phyloP scores from a whole-genome alignment of 176 grass and related monocot species.

The Carex parvula region DNA sequence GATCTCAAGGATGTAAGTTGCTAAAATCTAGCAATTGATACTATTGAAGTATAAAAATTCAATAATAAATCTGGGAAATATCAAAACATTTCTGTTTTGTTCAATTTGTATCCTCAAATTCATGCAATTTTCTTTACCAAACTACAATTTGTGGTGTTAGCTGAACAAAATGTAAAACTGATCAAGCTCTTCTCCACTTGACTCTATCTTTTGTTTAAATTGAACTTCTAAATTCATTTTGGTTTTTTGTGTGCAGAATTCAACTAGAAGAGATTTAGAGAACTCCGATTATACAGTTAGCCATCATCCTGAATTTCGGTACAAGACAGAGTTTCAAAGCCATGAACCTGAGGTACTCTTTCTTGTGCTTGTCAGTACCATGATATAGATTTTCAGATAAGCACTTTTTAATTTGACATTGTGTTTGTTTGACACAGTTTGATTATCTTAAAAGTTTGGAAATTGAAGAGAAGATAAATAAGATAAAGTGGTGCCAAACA shows the following conservation, averaged over 20 bases:
- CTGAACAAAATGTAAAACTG: not conserved
- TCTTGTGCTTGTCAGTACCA: constrained; percentile 11
- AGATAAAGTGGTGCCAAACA: constrained; percentile 91
- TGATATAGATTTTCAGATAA: not conserved
- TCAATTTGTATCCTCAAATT: not conserved
- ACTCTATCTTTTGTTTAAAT: not conserved
- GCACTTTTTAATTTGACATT: constrained; percentile 37
- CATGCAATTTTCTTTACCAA: not conserved
- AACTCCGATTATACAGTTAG: constrained; percentile 65
- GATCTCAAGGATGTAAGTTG: constrained; percentile 74
- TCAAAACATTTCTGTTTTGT: not conserved
- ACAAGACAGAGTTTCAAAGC: constrained; percentile 99
- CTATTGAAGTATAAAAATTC: constrained; percentile 1
- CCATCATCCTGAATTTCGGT: constrained; percentile 86
- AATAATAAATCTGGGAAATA: not conserved
- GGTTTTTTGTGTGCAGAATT: constrained; percentile 43
- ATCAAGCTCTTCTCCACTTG: not conserved
- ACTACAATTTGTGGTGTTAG: constrained; percentile 4
- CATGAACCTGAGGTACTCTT: constrained; percentile 94
- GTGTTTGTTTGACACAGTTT: constrained; percentile 53
- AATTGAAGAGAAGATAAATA: constrained; percentile 99
- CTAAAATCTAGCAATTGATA: not conserved
- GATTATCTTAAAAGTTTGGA: constrained; percentile 99
- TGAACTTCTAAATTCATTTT: constrained; percentile 25
- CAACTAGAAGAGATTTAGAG: constrained; percentile 71